Percentiles rank a stretch among this genome's conserved stretches.
phyloP scores from a whole-genome alignment of 1,284 basidiomycete species.

The Pseudozyma tsukubaensis region DNA sequence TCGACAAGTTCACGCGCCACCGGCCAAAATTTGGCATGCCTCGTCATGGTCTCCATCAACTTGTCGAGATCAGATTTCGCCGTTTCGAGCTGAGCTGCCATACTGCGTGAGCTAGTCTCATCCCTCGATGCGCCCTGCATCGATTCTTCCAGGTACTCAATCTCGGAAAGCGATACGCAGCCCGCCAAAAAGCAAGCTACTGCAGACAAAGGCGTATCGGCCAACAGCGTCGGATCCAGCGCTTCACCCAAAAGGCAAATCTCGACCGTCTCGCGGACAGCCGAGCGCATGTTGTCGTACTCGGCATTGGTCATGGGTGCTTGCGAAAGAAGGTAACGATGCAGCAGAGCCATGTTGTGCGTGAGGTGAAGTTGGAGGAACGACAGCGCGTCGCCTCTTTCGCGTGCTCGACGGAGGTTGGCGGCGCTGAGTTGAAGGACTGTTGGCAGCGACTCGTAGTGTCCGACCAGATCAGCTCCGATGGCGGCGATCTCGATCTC shows the following conservation, averaged over 20 bases:
- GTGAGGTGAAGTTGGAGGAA: constrained; percentile 45
- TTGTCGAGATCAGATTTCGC: constrained; percentile 15
- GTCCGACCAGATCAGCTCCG: constrained; percentile 28
- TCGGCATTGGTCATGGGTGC: constrained; percentile 24
- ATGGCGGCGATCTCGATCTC: constrained; percentile 29
- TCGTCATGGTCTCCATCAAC: constrained; percentile 17
- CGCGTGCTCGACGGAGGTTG: constrained; percentile 28
- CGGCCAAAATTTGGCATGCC: constrained; percentile 38
- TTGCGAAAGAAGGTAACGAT: constrained; percentile 24
- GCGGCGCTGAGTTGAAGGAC: constrained; percentile 21
- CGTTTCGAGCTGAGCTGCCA: constrained; percentile 10
- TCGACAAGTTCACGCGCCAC: constrained; percentile 19
- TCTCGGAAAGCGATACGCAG: constrained; percentile 29
- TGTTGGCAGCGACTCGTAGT: constrained; percentile 39
- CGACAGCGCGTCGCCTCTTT: constrained; percentile 27
- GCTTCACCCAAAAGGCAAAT: constrained; percentile 32
- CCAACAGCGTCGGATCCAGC: constrained; percentile 21
- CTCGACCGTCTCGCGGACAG: constrained; percentile 32
- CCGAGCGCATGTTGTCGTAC: constrained; percentile 30
- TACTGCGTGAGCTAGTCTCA: background rate
- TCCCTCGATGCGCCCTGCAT: constrained; percentile 1
- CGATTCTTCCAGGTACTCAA: constrained; percentile 24
- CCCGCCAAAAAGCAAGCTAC: constrained; percentile 29
- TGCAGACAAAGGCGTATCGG: constrained; percentile 33
- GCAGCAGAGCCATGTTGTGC: constrained; percentile 34